A percentile compares a stretch with the other conserved stretches of the same genome.
These are phyloP conservation scores for Viola pubescens DNA, from an alignment of 441 rosid genomes.

Conservation along the genomic window DNA sequence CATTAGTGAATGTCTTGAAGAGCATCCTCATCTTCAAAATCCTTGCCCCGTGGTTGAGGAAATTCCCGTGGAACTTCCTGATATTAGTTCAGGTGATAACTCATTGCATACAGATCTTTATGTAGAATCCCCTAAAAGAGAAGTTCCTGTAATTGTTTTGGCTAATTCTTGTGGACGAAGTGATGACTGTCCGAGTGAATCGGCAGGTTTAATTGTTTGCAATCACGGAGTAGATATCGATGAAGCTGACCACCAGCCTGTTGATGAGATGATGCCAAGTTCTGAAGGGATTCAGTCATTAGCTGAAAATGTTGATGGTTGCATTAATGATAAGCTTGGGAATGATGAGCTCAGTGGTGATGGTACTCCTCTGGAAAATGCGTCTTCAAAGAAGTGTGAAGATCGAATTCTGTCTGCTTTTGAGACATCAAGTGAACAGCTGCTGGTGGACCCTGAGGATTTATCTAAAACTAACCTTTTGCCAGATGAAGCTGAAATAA, in stretches of 20 bases:
- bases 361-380: slow-evolving; percentile 22
- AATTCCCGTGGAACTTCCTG: slow-evolving; percentile 19
- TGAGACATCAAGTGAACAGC: slow-evolving; percentile 24
- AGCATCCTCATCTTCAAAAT: slow-evolving; percentile 26
- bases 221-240: slow-evolving; percentile 14
- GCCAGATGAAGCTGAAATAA: slow-evolving; percentile 25
- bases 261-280: slow-evolving; percentile 14
- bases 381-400: slow-evolving; percentile 16
- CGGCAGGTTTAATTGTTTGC: slow-evolving; percentile 17
- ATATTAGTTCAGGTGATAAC: slow-evolving; percentile 13
- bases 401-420: slow-evolving; percentile 17
- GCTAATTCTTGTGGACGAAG: slow-evolving; percentile 7
- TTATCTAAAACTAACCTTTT: slow-evolving; percentile 11
- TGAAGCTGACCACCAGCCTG: slow-evolving; percentile 12
- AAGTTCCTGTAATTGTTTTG: slow-evolving; percentile 12
- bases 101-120: slow-evolving; percentile 19
- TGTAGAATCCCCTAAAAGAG: slow-evolving; percentile 20
- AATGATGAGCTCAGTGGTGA: slow-evolving; percentile 19
- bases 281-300: slow-evolving; percentile 11
- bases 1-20: slow-evolving; percentile 23
- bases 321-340: slow-evolving; percentile 11
- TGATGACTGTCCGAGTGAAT: slow-evolving; percentile 12
- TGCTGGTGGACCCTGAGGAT: slow-evolving; percentile 18
- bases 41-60: slow-evolving; percentile 19
- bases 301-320: slow-evolving; percentile 19